Conservation (phyloP, 305 asterid genomes). For the Fraxinus sp. region DNA sequence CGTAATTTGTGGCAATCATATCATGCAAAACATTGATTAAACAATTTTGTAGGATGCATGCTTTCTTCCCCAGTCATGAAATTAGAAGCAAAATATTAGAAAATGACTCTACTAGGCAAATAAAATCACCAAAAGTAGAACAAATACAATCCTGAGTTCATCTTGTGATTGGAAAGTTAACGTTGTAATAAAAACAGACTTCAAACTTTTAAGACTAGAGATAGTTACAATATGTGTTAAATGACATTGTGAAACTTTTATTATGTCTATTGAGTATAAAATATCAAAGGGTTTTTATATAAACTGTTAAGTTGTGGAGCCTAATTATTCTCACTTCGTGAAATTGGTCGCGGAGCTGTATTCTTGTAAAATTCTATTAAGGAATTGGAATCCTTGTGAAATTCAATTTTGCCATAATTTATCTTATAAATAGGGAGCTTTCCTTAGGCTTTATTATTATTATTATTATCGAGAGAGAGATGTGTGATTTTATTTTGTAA, state of each 20-base stretch:
- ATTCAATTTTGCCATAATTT: neutral
- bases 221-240: neutral
- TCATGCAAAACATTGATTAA: neutral
- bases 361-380: neutral
- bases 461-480: too few relatives aligned
- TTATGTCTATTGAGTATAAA: neutral
- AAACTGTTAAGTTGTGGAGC: neutral
- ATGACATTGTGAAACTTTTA: neutral
- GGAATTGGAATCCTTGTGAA: neutral
- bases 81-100: neutral
- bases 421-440: neutral
- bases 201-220: neutral
- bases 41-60: neutral
- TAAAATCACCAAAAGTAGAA: neutral
- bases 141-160: neutral
- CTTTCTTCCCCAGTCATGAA: neutral
- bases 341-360: too few relatives aligned
- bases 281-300: neutral
- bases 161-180: neutral
- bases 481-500: too few relatives aligned
- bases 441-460: neutral
- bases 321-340: neutral
- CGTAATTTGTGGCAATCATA: neutral
- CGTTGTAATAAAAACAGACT: constrained; percentile 12
- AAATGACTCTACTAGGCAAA: neutral